These are phyloP conservation scores for Rutstroemia sydowiana DNA, from an alignment of 2,329 filamentous ascomycete species.

Conservation along the genomic window DNA sequence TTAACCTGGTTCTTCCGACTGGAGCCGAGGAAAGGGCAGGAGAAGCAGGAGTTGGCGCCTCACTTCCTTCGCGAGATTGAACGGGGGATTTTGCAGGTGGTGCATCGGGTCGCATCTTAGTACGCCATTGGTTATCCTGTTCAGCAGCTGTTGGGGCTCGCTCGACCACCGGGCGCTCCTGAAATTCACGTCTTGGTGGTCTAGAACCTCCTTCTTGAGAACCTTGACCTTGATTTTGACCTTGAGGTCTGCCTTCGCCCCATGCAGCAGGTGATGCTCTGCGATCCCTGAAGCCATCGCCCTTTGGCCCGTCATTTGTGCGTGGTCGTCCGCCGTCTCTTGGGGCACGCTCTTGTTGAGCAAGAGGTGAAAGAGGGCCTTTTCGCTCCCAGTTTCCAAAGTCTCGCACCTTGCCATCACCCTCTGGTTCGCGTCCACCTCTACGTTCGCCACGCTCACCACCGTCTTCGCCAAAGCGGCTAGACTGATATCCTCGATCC, in stretches of 20 bases:
- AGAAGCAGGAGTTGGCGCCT: slow-evolving; percentile 58
- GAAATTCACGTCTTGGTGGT: slow-evolving; percentile 70
- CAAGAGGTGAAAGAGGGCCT: slow-evolving; percentile 74
- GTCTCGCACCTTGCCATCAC: slow-evolving; percentile 71
- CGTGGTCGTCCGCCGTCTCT: slow-evolving; percentile 52
- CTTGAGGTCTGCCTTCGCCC: slow-evolving; percentile 57
- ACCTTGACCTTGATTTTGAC: slow-evolving; percentile 19
- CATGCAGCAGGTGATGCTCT: slow-evolving; percentile 64
- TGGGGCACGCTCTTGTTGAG: slow-evolving; percentile 45
- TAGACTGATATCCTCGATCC: slow-evolving; percentile 38
- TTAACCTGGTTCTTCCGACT: slow-evolving; percentile 68
- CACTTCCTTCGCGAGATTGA: slow-evolving; percentile 64
- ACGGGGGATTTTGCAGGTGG: slow-evolving; percentile 49
- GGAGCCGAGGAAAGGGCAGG: slow-evolving; percentile 51
- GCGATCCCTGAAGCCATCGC: slow-evolving; percentile 53
- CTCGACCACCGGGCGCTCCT: slow-evolving; percentile 59
- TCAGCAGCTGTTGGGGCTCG: slow-evolving; percentile 81
- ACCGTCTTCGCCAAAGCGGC: slow-evolving; percentile 41
- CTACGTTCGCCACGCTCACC: slow-evolving; percentile 62
- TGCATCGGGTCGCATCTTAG: slow-evolving; percentile 78
- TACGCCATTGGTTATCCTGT: slow-evolving; percentile 87
- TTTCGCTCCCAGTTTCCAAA: slow-evolving; percentile 92
- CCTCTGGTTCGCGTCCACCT: slow-evolving; percentile 58
- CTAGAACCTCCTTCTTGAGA: slow-evolving; percentile 68
- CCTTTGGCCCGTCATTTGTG: slow-evolving; percentile 53